Evolutionary conservation across 192 early-diverging fungal genomes (phyloP).

Genomic region (Backusella tarrabulga): DNA sequence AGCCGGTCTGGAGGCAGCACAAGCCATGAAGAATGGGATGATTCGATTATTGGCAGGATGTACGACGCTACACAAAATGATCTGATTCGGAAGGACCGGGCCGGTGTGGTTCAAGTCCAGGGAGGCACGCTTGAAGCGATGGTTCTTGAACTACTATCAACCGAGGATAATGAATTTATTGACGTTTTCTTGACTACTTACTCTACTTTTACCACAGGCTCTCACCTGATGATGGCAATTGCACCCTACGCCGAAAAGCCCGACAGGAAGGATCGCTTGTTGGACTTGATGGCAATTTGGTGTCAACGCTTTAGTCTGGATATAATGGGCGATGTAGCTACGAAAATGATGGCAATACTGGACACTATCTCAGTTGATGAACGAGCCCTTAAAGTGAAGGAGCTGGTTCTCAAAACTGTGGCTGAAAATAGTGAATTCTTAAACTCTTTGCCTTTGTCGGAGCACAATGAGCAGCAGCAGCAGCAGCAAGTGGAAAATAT

Average conservation of each 20-base stretch:
- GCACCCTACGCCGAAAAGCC: neutral
- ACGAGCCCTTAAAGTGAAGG: neutral
- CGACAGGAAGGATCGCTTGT: neutral
- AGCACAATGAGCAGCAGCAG: neutral
- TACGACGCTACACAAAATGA: conserved; percentile 34
- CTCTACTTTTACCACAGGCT: conserved; percentile 34
- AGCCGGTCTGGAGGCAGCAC: conserved; percentile 9
- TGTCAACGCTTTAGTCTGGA: conserved; percentile 29
- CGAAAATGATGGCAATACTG: conserved; percentile 27
- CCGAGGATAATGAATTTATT: conserved; percentile 30
- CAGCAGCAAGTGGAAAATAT: conserved; percentile 4
- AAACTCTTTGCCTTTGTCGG: neutral
- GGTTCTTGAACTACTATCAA: conserved; percentile 62
- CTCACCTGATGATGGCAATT: conserved; percentile 13
- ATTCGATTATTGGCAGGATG: conserved; percentile 3
- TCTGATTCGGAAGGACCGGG: conserved; percentile 33
- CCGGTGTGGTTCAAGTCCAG: conserved; percentile 23
- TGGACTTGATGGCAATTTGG: conserved; percentile 30
- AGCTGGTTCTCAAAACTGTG: conserved; percentile 13
- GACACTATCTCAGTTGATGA: neutral
- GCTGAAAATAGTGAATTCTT: conserved; percentile 1
- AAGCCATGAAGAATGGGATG: neutral
- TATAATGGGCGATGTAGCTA: conserved; percentile 35
- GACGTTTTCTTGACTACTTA: conserved; percentile 43
- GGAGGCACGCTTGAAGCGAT: conserved; percentile 44